Evolutionary conservation across 1,284 basidiomycete species (phyloP).

Genomic region (Apiotrichum brassicae): DNA sequence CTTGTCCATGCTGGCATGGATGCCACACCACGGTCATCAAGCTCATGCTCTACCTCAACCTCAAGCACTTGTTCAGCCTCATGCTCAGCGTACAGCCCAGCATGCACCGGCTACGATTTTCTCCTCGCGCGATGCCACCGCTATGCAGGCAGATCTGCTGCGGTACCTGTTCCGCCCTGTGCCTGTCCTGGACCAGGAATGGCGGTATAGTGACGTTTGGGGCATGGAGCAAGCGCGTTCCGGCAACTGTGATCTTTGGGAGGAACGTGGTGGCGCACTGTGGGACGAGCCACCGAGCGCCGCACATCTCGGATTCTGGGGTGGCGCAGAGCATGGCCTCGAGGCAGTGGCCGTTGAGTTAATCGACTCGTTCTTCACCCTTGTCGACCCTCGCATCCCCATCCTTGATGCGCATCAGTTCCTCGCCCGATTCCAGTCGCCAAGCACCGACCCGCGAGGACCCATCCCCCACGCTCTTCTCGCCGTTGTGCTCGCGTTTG

Average conservation of each 20-base stretch:
- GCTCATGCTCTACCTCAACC: too few relatives aligned
- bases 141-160: slow-evolving; percentile 29
- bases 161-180: slow-evolving; percentile 41
- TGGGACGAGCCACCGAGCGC: slow-evolving; percentile 36
- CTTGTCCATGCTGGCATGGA: too few relatives aligned
- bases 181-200: slow-evolving; percentile 29
- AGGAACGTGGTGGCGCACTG: slow-evolving; percentile 29
- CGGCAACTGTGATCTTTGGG: slow-evolving; percentile 32
- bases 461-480: slow-evolving; percentile 65
- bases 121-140: background rate
- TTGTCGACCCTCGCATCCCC: slow-evolving; percentile 74
- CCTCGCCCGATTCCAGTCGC: slow-evolving; percentile 50
- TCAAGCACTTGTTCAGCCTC: background rate
- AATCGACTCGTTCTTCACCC: slow-evolving; percentile 65
- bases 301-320: slow-evolving; percentile 24
- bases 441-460: slow-evolving; percentile 34
- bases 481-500: slow-evolving; percentile 85
- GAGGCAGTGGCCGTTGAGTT: slow-evolving; percentile 74
- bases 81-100: slow-evolving; percentile 9
- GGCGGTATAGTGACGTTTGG: slow-evolving; percentile 38
- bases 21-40: too few relatives aligned
- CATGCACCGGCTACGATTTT: background rate
- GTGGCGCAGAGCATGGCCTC: slow-evolving; percentile 20
- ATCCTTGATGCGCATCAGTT: slow-evolving; percentile 71
- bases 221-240: slow-evolving; percentile 24